phyloP scores from a whole-genome alignment of 192 early-diverging fungal species.

The Helicostylum pulchrum region DNA sequence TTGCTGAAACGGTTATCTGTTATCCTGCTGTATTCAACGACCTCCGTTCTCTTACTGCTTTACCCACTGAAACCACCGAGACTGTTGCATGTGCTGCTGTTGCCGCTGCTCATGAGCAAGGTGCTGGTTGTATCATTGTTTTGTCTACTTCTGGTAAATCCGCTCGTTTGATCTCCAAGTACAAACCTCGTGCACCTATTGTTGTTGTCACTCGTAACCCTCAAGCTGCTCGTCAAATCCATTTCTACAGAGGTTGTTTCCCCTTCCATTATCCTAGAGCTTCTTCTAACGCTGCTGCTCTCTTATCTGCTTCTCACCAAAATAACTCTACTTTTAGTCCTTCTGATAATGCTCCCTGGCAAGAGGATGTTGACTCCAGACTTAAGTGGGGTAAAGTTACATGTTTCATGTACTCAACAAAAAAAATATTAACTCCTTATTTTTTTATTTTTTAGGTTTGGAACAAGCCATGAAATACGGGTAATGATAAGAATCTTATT shows the following conservation, averaged over 20 bases:
- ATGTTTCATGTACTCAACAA: not conserved
- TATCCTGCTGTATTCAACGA: conserved; percentile 94
- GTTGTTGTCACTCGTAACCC: conserved; percentile 85
- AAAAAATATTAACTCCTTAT: not conserved
- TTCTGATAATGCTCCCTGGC: conserved; percentile 62
- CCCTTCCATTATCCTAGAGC: conserved; percentile 67
- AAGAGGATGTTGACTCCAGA: conserved; percentile 78
- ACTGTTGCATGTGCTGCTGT: conserved; percentile 91
- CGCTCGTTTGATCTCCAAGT: conserved; percentile 89
- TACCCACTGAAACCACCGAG: conserved; percentile 84
- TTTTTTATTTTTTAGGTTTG: conserved; percentile 43
- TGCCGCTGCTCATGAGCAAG: conserved; percentile 74
- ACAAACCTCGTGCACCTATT: conserved; percentile 88
- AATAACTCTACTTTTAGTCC: conserved; percentile 31
- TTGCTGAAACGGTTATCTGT: conserved; percentile 91
- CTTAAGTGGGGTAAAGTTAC: conserved; percentile 50
- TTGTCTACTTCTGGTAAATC: conserved; percentile 88
- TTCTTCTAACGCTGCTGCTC: conserved; percentile 14
- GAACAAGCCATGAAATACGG: conserved; percentile 65
- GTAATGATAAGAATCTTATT: conserved; percentile 9
- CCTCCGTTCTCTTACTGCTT: conserved; percentile 68
- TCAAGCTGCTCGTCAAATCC: conserved; percentile 69
- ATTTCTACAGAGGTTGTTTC: conserved; percentile 79
- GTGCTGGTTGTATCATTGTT: conserved; percentile 86
- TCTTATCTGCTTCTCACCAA: not conserved